These are phyloP conservation scores for Corinectria fuckeliana DNA, from an alignment of 2,329 filamentous ascomycete species.

Conservation along the genomic window DNA sequence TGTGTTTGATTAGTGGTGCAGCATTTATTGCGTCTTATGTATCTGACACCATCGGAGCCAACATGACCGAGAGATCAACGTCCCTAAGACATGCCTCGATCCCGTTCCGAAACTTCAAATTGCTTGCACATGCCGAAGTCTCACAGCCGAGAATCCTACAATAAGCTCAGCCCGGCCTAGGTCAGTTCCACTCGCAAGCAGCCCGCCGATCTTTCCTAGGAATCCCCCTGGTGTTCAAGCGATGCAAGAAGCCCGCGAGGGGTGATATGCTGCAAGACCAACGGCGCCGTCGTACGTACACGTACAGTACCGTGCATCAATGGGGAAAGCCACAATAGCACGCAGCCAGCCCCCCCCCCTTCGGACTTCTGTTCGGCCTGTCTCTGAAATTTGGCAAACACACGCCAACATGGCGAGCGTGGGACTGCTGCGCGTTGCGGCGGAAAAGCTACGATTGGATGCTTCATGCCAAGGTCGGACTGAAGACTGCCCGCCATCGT, in stretches of 20 bases:
- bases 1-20: too few relatives aligned
- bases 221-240: neutral
- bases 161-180: neutral
- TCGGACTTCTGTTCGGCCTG: neutral
- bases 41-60: too few relatives aligned
- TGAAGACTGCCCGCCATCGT: neutral
- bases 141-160: neutral
- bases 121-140: neutral
- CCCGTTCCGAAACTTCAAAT: neutral
- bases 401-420: neutral
- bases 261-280: neutral
- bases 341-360: neutral
- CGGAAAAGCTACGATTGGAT: neutral
- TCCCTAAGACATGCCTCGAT: neutral
- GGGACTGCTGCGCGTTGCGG: neutral
- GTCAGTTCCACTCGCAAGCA: neutral
- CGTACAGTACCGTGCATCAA: neutral
- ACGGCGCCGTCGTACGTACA: too few relatives aligned
- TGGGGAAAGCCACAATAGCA: neutral
- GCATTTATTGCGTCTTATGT: too few relatives aligned
- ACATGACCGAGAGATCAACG: neutral
- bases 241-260: neutral
- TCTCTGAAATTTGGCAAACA: neutral
- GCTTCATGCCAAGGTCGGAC: neutral
- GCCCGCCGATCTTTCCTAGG: neutral